Evolutionary conservation across 306 rosid species (phyloP), one percentile per base, ranked within the genome.

Genomic region (Cyclanthera cordifolia): DNA sequence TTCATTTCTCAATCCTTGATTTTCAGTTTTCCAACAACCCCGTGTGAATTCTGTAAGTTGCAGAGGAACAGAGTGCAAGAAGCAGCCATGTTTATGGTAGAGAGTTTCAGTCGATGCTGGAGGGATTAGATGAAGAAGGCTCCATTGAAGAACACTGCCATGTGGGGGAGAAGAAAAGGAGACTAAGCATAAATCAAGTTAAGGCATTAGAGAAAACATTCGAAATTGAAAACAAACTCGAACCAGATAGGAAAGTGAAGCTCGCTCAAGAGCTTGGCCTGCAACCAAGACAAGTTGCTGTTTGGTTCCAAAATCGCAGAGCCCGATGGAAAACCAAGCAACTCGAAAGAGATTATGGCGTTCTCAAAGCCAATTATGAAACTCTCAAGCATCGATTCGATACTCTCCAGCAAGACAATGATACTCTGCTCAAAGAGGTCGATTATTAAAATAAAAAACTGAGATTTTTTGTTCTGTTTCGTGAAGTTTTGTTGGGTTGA

Each of bases 251-350:
- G 23, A 93, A 93, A 51, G 83, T 88, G 60, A 87, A 82, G 82
- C 89, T 93, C 0, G 97, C 99, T 4, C 94, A 82, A 75, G 99
- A 93, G 28, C 95, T 93, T 14, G 97, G 96, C 0, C 77, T 93
- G 73, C 99, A 93, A 53, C 97, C 99, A 0, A 71, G 99, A 24
- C 99, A 93, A 76, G 99, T 93, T 0, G 95, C 99, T 0, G 99
- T 93, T 55, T 93, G 99, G 99, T 93, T 93, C 79, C 99, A 93
- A 73, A 93, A 93, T 84, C 96, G 99, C 19, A 78, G 99, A 5
- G 99, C 99, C 15, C 77, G 99, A 2, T 93, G 96, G 95, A 93
- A 93, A 70, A 93, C 99, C 19, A 93, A 93, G 84, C 96, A 93
- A 53, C 79, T 93, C 30, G 99, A 93, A 58, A 81, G 99, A 70